Evolutionary conservation across 345 rosid genomes (phyloP).

Genomic region (Syzygium grande): DNA sequence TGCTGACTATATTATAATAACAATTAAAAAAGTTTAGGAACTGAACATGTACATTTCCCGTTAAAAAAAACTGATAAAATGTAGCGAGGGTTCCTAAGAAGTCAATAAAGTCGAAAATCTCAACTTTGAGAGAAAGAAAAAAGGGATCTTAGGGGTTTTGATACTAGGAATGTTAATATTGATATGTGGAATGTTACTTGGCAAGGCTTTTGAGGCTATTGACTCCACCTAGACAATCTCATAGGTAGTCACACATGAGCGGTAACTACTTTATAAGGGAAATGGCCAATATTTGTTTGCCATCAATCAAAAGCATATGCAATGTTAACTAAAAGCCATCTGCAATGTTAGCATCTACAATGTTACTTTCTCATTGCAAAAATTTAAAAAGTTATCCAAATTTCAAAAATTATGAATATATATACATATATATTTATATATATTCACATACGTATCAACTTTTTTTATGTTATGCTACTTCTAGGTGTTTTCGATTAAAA

Average conservation of each 20-base stretch:
- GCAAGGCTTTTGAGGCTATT: not conserved
- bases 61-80: not conserved
- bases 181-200: not conserved
- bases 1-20: no score
- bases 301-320: not conserved
- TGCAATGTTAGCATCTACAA: no score
- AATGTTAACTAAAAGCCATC: no score
- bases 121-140: not conserved
- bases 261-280: not conserved
- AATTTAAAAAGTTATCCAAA: no score
- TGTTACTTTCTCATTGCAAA: no score
- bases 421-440: no score
- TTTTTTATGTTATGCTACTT: no score
- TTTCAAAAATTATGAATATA: no score
- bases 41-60: not conserved
- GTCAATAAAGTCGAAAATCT: not conserved
- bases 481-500: no score
- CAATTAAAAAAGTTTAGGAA: not conserved
- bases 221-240: not conserved
- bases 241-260: not conserved
- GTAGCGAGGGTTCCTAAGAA: not conserved
- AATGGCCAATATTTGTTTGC: not conserved
- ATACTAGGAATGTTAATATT: not conserved
- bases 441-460: no score
- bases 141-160: not conserved